Base-by-base conservation (phyloP, 2,329 filamentous ascomycete genomes). In the Microthyrium microscopicum region DNA sequence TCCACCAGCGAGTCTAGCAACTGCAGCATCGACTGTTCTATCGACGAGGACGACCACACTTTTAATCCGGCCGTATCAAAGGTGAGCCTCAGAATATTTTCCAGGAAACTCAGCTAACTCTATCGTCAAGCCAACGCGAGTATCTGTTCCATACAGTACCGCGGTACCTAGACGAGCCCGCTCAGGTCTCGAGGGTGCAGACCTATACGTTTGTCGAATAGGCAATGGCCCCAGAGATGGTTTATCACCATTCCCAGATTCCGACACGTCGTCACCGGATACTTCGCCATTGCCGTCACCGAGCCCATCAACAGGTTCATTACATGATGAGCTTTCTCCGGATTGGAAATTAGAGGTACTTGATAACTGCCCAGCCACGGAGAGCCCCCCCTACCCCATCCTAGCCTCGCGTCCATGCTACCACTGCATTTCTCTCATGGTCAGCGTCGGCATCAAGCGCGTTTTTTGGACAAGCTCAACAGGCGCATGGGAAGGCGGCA, bases 191-290 rank as follows among this genome's bases (percentile, higher is more conserved):
- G n/a, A n/a, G n/a, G 61, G 62, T 6, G 61, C 63, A 3, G 64
- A 68, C 42, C 42, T 68, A 1, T 68, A 68, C 38, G 63, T 68
- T 25, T n/a, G n/a, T n/a, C n/a, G n/a, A n/a, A n/a, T n/a, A n/a
- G n/a, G n/a, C n/a, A n/a, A n/a, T n/a, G n/a, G n/a, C n/a, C n/a
- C n/a, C n/a, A n/a, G n/a, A n/a, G n/a, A n/a, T n/a, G n/a, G n/a
- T n/a, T n/a, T n/a, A n/a, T n/a, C n/a, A n/a, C n/a, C n/a, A n/a
- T n/a, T n/a, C n/a, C n/a, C n/a, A n/a, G n/a, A n/a, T n/a, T n/a
- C n/a, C n/a, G n/a, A n/a, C n/a, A n/a, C 8, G 13, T 35, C 25
- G 18, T 21, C 25, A 29, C 22, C 26, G 6, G 20, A 25, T 20
- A 31, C 9, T 35, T 8, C 37, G 13, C 27, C 28, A 9, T 20